These are phyloP conservation scores for Yarrowia alimentaria DNA, from an alignment of 805 yeast genomes.

Conservation along the genomic window DNA sequence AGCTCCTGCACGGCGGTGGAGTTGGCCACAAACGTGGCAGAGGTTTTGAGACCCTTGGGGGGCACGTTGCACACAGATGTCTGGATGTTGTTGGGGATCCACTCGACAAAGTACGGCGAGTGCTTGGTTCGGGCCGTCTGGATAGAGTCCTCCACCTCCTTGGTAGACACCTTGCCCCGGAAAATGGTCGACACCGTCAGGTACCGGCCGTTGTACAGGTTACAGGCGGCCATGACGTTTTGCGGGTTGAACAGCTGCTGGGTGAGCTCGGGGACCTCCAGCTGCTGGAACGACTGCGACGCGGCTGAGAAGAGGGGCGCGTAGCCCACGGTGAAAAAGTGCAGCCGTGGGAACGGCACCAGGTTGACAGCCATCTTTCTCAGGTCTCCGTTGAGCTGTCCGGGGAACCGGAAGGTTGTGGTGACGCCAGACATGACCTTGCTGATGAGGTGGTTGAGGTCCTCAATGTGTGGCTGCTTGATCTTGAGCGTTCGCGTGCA, in stretches of 20 bases:
- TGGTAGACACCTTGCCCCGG: conserved; percentile 89
- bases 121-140: conserved; percentile 80
- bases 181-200: conserved; percentile 92
- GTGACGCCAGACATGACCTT: conserved; percentile 96
- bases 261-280: conserved; percentile 88
- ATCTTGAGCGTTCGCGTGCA: conserved; percentile 83
- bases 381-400: conserved; percentile 89
- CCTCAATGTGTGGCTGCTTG: conserved; percentile 72
- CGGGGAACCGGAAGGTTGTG: conserved; percentile 91
- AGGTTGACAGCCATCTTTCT: conserved; percentile 91
- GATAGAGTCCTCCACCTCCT: conserved; percentile 95
- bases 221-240: conserved; percentile 95
- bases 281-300: conserved; percentile 77
- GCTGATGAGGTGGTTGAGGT: conserved; percentile 80
- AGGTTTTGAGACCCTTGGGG: conserved; percentile 79
- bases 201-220: conserved; percentile 89
- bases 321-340: conserved; percentile 93
- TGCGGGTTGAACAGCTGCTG: conserved; percentile 92
- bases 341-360: conserved; percentile 95
- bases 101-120: conserved; percentile 81
- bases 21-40: conserved; percentile 93
- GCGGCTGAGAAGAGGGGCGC: conserved; percentile 87
- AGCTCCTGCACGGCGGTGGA: conserved; percentile 92
- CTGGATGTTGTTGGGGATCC: conserved; percentile 97
- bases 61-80: conserved; percentile 93